Evolutionary conservation across 2,329 filamentous ascomycete genomes (phyloP).

Genomic region (Neonectria magnoliae): DNA sequence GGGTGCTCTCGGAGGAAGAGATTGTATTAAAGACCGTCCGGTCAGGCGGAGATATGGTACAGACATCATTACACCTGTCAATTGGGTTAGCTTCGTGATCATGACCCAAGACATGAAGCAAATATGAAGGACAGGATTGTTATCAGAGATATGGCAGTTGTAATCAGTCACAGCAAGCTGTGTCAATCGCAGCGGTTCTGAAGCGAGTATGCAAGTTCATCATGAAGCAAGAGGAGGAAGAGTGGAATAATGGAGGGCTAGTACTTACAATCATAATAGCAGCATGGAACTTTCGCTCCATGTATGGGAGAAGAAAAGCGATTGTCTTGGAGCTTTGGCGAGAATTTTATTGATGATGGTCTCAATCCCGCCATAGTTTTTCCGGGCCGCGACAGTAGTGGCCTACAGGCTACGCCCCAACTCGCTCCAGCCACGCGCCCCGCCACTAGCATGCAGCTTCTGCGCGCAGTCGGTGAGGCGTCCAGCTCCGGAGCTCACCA

Average conservation of each 20-base stretch:
- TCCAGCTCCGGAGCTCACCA: conserved; percentile 32
- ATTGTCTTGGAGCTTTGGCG: conserved; percentile 16
- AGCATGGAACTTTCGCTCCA: conserved; percentile 46
- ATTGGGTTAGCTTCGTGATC: conserved; percentile 33
- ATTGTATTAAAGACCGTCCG: conserved; percentile 42
- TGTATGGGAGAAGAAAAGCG: conserved; percentile 33
- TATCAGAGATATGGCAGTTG: conserved; percentile 54
- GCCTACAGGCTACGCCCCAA: background rate
- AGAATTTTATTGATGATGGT: conserved; percentile 34
- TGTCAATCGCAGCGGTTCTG: conserved; percentile 63
- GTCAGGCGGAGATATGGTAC: conserved; percentile 51
- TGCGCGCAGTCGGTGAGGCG: conserved; percentile 19
- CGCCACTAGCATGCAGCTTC: conserved; percentile 19
- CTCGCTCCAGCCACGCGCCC: conserved; percentile 30
- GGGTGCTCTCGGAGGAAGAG: conserved; percentile 22
- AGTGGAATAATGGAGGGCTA: background rate
- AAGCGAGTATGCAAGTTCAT: conserved; percentile 57
- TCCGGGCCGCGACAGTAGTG: conserved; percentile 19
- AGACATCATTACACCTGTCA: conserved; percentile 50
- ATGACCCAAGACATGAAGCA: conserved; percentile 17
- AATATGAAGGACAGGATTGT: conserved; percentile 22
- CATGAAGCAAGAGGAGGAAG: conserved; percentile 42
- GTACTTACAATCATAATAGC: conserved; percentile 53
- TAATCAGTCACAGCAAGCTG: conserved; percentile 57
- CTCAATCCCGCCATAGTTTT: conserved; percentile 31